phyloP scores from a whole-genome alignment of 1,139 yeast genomes.

The Barnettozyma hawaiiensis region DNA sequence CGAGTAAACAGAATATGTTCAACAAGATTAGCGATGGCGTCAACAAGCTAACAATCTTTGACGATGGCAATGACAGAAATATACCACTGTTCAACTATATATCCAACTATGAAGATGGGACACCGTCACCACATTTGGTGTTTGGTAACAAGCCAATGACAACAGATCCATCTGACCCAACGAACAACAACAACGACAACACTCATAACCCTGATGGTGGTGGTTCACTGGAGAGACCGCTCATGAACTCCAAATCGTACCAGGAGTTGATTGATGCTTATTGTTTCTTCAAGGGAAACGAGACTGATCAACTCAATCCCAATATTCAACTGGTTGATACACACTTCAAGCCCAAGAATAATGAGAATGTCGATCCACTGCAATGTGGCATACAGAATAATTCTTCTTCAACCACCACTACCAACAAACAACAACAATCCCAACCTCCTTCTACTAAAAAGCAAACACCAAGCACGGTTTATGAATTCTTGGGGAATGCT shows the following conservation, averaged over 20 bases:
- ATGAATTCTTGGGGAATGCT: not conserved
- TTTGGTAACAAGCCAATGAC: conserved; percentile 6
- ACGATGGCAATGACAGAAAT: conserved; percentile 10
- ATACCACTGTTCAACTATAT: conserved; percentile 2
- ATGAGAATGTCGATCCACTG: not conserved
- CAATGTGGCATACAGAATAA: not conserved
- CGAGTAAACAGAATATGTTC: not conserved
- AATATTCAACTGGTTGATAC: conserved; percentile 5
- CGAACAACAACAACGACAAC: no score
- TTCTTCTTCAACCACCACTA: no score
- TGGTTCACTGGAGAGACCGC: conserved; percentile 21
- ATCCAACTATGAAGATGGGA: not conserved
- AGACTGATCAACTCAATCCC: conserved; percentile 6
- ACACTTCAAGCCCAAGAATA: conserved; percentile 1
- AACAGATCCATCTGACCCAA: not conserved
- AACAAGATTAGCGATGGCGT: conserved; percentile 12
- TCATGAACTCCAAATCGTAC: conserved; percentile 56
- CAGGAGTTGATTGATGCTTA: conserved; percentile 65
- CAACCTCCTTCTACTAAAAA: not conserved
- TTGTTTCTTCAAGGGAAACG: conserved; percentile 47
- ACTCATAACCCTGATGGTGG: not conserved
- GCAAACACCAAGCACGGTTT: conserved; percentile 1
- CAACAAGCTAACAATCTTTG: conserved; percentile 15
- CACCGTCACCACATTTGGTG: not conserved
- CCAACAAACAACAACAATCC: not conserved